These are phyloP conservation scores for Calonectria leucothoes DNA, from an alignment of 2,329 filamentous ascomycete genomes.

Conservation along the genomic window DNA sequence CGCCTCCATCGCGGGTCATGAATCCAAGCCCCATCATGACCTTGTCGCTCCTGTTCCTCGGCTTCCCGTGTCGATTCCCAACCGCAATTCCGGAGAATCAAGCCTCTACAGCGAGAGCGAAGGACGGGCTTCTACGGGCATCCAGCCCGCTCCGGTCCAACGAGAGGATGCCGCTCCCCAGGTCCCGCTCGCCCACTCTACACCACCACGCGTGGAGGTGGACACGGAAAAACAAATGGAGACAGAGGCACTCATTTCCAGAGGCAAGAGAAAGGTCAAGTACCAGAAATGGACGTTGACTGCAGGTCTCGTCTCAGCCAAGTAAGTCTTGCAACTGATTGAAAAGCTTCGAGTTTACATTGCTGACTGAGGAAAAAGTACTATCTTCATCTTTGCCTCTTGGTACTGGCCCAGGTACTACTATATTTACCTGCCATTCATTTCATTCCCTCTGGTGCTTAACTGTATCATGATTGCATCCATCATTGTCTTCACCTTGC, in stretches of 20 bases:
- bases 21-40: not conserved
- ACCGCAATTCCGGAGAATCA: not conserved
- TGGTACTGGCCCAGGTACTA: not conserved
- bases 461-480: not conserved
- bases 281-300: not conserved
- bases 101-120: not conserved
- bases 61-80: not conserved
- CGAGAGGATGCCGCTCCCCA: not conserved
- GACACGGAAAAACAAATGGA: not conserved
- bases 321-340: not conserved
- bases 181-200: not conserved
- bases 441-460: not conserved
- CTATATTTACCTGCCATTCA: not conserved
- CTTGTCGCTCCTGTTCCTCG: not conserved
- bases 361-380: not conserved
- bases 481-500: not conserved
- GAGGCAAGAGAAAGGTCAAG: not conserved
- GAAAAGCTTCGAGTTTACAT: not conserved
- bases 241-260: not conserved
- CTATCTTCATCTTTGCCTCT: not conserved
- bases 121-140: not conserved
- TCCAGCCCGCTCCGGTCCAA: not conserved
- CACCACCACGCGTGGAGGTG: not conserved
- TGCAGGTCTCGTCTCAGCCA: not conserved
- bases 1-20: not conserved